Base-by-base conservation (phyloP, 2,329 filamentous ascomycete genomes). In the Sclerotinia minor region DNA sequence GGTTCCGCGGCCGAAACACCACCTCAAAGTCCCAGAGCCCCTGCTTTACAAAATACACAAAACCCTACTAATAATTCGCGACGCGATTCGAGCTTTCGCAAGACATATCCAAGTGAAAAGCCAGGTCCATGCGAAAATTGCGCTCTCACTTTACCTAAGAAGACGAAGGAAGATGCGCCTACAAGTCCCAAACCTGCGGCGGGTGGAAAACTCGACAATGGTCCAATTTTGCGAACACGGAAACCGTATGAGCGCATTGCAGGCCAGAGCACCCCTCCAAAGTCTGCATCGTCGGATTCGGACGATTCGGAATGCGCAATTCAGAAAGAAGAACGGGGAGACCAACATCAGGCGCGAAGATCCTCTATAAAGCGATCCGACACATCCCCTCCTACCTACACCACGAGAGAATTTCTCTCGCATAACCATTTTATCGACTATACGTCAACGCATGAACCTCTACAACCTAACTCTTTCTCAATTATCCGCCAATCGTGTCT, bases 401-500 rank as follows among this genome's bases (percentile, higher is more conserved):
- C 73, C 83, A 83, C 77, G 78, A 41, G 79, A 80, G n/a, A 19
- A 69, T 69, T 55, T 72, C 73, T n/a, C 88, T 73, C 73, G 15
- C 88, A 90, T 72, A 84, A 84, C 6, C 88, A 90, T 74, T 89
- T 85, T 72, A 80, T 90, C 61, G 85, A 89, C 74, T 90, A 89
- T 75, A 89, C 87, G 5, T 90, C 88, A 1, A 89, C 87, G 5
- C 87, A 89, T 75, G 87, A 89, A 70, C 87, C 88, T 3, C 80
- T 87, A 5, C 79, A 84, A 1, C 81, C 86, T 19, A 80, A 81
- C n/a, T 88, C 87, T 9, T 90, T 89, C 78, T 87, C 86, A n/a
- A 84, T 88, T 52, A 82, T 90, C 63, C 85, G 88, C 60, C 85
- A 87, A 59, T 88, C 87, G 0, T 90, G 88, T 72, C 79, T 90